phyloP scores from a whole-genome alignment of 306 rosid genomes.

The Glycine soja region DNA sequence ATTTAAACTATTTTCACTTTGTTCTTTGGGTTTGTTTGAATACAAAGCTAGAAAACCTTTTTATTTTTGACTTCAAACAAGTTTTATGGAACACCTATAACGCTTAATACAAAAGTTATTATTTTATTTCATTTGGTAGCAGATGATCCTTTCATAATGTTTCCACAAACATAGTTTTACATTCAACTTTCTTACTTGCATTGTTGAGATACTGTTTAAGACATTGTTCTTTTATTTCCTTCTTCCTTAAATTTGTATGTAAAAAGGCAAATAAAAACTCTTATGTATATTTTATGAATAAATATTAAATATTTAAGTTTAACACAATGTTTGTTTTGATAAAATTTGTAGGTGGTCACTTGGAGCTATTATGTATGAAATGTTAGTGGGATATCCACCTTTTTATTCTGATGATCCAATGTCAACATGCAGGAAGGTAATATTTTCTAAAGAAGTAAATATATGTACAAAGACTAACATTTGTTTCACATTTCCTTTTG shows the following conservation, averaged over 20 bases:
- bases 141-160: slow-evolving; percentile 27
- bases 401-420: slow-evolving; percentile 98
- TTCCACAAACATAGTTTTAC: slow-evolving; percentile 14
- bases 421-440: slow-evolving; percentile 98
- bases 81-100: background rate
- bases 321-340: slow-evolving; percentile 25
- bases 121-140: slow-evolving; percentile 20
- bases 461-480: background rate
- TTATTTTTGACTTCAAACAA: too few species aligned
- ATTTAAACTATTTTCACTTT: slow-evolving; percentile 25
- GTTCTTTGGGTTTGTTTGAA: background rate
- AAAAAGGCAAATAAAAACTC: too few species aligned
- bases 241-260: background rate
- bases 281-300: background rate
- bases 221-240: background rate
- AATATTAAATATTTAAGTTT: slow-evolving; percentile 1
- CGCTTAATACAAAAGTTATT: background rate
- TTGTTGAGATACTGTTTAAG: background rate
- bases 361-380: slow-evolving; percentile 99
- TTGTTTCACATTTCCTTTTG: background rate
- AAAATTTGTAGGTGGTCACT: slow-evolving; percentile 89
- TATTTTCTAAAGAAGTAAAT: background rate
- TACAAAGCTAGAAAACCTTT: too few species aligned
- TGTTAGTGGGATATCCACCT: slow-evolving; percentile 98
- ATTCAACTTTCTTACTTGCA: slow-evolving; percentile 4